These are phyloP conservation scores for Aspergillus panamensis DNA, from an alignment of 495 filamentous ascomycete species.

Conservation along the genomic window DNA sequence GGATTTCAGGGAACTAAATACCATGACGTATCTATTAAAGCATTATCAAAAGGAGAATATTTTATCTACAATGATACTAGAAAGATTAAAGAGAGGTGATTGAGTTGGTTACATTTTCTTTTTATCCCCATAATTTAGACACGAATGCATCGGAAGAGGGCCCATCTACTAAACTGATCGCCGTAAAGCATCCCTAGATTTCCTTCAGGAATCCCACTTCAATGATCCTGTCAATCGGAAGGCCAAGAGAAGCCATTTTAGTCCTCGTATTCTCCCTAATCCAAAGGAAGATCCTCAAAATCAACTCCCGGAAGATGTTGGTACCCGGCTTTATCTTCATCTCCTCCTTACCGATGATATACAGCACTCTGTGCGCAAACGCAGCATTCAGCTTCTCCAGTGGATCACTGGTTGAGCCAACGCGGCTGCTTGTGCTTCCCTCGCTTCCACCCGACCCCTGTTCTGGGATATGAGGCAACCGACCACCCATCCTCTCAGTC, in stretches of 20 bases:
- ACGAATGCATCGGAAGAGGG: not conserved
- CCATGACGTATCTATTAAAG: no score
- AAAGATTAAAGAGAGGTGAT: no score
- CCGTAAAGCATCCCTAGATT: no score
- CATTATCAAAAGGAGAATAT: no score
- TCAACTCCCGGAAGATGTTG: constrained; percentile 41
- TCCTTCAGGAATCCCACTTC: constrained; percentile 70
- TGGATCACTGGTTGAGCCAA: not conserved
- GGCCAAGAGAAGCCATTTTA: constrained; percentile 58
- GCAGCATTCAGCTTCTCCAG: constrained; percentile 48
- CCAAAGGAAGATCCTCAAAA: constrained; percentile 61
- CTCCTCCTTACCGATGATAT: constrained; percentile 72
- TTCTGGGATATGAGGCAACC: not conserved
- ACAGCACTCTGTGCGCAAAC: constrained; percentile 59
- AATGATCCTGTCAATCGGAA: constrained; percentile 59
- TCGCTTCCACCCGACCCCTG: not conserved
- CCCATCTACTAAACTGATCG: no score
- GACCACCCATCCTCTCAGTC: constrained; percentile 32
- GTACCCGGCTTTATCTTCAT: constrained; percentile 51
- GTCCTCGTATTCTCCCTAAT: constrained; percentile 65
- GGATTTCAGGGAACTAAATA: no score
- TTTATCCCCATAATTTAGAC: no score
- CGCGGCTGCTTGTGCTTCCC: constrained; percentile 4
- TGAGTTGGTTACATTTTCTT: no score
- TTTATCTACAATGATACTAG: no score